Percentiles rank a stretch among this genome's conserved stretches.
phyloP scores from a whole-genome alignment of 2,329 filamentous ascomycete genomes.

The Aschersonia sp. region DNA sequence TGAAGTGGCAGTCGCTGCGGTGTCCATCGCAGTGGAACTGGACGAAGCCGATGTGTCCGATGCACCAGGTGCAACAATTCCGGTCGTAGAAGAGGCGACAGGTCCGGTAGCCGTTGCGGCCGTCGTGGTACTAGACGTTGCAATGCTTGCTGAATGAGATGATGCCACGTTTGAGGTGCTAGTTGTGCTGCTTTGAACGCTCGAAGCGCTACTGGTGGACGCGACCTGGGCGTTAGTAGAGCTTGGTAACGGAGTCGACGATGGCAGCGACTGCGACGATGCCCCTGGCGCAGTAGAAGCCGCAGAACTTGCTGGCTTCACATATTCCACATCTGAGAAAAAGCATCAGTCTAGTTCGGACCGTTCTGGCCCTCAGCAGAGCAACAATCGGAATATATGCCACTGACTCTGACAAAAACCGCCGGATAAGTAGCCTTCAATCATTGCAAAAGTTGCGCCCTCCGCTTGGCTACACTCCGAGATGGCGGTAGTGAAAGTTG shows the following conservation, averaged over 20 bases:
- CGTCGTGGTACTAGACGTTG: neutral
- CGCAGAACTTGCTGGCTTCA: neutral
- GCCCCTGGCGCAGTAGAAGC: neutral
- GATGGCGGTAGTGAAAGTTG: slow-evolving; percentile 20
- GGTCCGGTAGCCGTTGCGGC: neutral
- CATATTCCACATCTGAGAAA: neutral
- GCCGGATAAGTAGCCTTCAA: slow-evolving; percentile 7
- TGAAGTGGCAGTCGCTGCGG: slow-evolving; percentile 4
- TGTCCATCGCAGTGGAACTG: slow-evolving; percentile 1
- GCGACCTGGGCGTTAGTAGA: neutral
- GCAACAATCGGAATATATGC: neutral
- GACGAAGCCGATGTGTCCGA: slow-evolving; percentile 2
- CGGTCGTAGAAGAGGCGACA: neutral
- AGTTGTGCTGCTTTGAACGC: neutral
- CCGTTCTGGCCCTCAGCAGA: too few relatives aligned
- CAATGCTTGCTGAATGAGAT: neutral
- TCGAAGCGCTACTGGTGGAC: neutral
- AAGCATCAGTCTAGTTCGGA: neutral
- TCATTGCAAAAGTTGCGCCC: slow-evolving; percentile 9
- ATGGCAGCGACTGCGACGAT: neutral
- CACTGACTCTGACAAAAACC: slow-evolving; percentile 12
- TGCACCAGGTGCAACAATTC: slow-evolving; percentile 2
- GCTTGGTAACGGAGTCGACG: neutral
- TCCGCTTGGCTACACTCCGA: slow-evolving; percentile 21
- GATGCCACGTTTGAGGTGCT: neutral